These are phyloP conservation scores for Malassezia dermatis DNA, from an alignment of 1,284 basidiomycete genomes.

Conservation along the genomic window DNA sequence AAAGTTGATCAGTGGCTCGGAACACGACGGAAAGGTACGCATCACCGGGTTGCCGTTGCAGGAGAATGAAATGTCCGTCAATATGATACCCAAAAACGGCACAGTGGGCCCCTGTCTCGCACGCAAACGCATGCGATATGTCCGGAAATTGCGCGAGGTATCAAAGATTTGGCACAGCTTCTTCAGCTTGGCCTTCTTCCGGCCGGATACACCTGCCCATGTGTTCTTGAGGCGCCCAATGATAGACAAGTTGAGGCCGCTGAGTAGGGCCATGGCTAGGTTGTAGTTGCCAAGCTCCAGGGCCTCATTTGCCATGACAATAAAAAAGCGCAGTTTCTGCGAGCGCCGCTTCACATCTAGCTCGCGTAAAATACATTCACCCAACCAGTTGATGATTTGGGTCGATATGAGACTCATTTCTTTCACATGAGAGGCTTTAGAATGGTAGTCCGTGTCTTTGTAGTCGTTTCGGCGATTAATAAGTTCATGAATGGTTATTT, in stretches of 20 bases:
- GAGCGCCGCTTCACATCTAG: slow-evolving; percentile 48
- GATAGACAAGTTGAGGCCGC: slow-evolving; percentile 49
- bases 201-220: slow-evolving; percentile 66
- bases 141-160: slow-evolving; percentile 78
- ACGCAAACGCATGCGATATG: slow-evolving; percentile 68
- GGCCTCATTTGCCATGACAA: slow-evolving; percentile 50
- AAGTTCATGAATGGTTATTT: slow-evolving; percentile 49
- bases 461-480: slow-evolving; percentile 42
- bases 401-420: slow-evolving; percentile 50
- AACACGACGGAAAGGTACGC: slow-evolving; percentile 58
- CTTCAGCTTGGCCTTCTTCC: slow-evolving; percentile 71
- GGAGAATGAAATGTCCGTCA: slow-evolving; percentile 89
- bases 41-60: slow-evolving; percentile 83
- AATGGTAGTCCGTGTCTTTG: neutral
- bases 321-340: slow-evolving; percentile 49
- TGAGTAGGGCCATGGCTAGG: slow-evolving; percentile 50
- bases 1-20: slow-evolving; percentile 77
- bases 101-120: slow-evolving; percentile 31
- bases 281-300: slow-evolving; percentile 50
- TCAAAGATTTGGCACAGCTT: slow-evolving; percentile 73
- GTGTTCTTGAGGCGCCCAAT: slow-evolving; percentile 48
- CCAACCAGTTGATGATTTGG: slow-evolving; percentile 51
- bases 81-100: slow-evolving; percentile 59
- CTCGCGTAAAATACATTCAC: slow-evolving; percentile 50
- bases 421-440: slow-evolving; percentile 29